Conservation (phyloP, 108 stramenopile species). For the Schizochytrium sp. region DNA sequence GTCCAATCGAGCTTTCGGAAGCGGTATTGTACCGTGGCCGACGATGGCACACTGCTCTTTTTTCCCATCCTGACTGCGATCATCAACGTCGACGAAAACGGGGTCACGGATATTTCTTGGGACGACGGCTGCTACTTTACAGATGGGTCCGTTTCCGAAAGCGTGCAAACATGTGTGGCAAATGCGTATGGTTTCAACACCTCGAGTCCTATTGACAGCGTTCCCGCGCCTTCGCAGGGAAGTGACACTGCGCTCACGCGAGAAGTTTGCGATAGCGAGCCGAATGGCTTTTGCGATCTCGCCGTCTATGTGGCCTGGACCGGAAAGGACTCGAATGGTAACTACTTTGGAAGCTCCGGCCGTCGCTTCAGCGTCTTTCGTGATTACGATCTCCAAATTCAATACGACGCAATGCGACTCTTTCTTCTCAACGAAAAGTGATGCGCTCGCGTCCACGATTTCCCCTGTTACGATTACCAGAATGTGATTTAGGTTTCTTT, state of each 20-base stretch:
- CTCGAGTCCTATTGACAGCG: not conserved
- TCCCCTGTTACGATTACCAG: too few relatives aligned
- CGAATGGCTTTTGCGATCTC: not conserved
- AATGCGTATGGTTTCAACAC: not conserved
- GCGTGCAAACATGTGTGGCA: not conserved
- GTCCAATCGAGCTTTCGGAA: not conserved
- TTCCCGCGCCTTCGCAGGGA: not conserved
- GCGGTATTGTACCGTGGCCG: not conserved
- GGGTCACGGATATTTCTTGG: not conserved
- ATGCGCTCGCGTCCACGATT: not conserved
- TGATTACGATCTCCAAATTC: not conserved
- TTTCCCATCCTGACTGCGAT: not conserved
- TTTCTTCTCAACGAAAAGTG: not conserved
- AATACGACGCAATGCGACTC: not conserved
- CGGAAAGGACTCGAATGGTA: constrained; percentile 17
- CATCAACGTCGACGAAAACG: not conserved
- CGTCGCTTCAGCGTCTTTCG: not conserved
- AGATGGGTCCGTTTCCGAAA: not conserved
- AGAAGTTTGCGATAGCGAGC: not conserved
- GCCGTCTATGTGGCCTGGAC: constrained; percentile 22
- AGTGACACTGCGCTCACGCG: not conserved
- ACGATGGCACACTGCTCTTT: not conserved
- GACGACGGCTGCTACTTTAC: constrained; percentile 28
- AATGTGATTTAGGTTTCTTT: too few relatives aligned
- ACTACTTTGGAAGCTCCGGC: not conserved